Conservation (phyloP, 2,329 filamentous ascomycete genomes). For the Monilinia laxa region DNA sequence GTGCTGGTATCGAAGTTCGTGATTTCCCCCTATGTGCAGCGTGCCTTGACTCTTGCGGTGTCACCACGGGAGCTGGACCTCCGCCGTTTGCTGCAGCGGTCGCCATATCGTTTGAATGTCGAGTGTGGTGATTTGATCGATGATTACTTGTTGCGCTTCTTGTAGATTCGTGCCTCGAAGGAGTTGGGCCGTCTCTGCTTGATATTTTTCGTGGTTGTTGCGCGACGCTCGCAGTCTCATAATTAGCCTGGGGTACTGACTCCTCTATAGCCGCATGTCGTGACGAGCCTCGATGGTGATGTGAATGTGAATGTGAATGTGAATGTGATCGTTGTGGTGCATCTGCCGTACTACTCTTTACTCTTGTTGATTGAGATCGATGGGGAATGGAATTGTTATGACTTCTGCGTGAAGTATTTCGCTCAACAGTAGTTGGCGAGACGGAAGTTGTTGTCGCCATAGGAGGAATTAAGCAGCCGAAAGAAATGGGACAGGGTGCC, state of each 20-base stretch:
- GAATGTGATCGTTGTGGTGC: slow-evolving; percentile 35
- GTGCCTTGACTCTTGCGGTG: slow-evolving; percentile 50
- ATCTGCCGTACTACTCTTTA: slow-evolving; percentile 27
- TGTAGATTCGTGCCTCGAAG: slow-evolving; percentile 34
- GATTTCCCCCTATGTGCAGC: slow-evolving; percentile 54
- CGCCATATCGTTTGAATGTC: slow-evolving; percentile 46
- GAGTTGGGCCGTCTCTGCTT: slow-evolving; percentile 37
- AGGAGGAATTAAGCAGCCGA: slow-evolving; percentile 25
- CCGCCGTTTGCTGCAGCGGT: slow-evolving; percentile 54
- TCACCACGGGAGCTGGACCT: slow-evolving; percentile 51
- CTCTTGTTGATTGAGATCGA: slow-evolving; percentile 38
- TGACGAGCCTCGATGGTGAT: slow-evolving; percentile 42
- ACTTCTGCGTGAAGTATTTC: slow-evolving; percentile 29
- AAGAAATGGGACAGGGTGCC: slow-evolving; percentile 25
- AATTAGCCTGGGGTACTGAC: slow-evolving; percentile 61
- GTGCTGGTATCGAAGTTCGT: slow-evolving; percentile 82
- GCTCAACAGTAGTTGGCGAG: slow-evolving; percentile 34
- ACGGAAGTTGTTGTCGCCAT: slow-evolving; percentile 35
- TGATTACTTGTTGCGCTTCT: slow-evolving; percentile 44
- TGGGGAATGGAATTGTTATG: slow-evolving; percentile 35
- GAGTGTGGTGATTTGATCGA: slow-evolving; percentile 40
- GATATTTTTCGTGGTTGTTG: slow-evolving; percentile 37
- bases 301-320: slow-evolving; percentile 30
- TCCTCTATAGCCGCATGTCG: slow-evolving; percentile 46
- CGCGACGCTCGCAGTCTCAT: slow-evolving; percentile 68